Evolutionary conservation across 2,329 filamentous ascomycete species (phyloP).

Genomic region (Aphanocladium album): DNA sequence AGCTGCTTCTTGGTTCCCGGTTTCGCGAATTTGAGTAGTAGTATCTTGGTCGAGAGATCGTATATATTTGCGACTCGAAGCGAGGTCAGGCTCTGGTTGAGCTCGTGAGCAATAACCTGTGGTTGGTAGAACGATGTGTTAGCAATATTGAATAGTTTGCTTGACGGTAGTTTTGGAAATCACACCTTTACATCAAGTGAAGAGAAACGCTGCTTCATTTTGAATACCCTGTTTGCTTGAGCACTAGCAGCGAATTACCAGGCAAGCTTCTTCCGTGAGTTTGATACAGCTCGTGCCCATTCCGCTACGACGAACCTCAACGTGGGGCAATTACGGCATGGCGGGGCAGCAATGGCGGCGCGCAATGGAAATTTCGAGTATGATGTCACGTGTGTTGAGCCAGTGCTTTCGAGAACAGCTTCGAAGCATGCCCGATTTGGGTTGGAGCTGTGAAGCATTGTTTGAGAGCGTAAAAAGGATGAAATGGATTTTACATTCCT

Average conservation of each 20-base stretch:
- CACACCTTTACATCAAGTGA: slow-evolving; percentile 70
- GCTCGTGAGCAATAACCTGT: slow-evolving; percentile 91
- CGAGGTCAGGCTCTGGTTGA: slow-evolving; percentile 68
- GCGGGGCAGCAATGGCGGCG: not conserved
- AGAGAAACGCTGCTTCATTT: slow-evolving; percentile 75
- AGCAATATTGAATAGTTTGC: not conserved
- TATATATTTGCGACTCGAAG: slow-evolving; percentile 91
- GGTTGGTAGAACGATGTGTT: not conserved
- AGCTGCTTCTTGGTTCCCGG: slow-evolving; percentile 85
- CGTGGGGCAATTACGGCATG: slow-evolving; percentile 11
- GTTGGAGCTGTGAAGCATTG: not conserved
- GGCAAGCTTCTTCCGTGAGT: not conserved
- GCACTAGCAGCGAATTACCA: not conserved
- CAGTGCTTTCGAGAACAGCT: not conserved
- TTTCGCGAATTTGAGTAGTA: slow-evolving; percentile 91
- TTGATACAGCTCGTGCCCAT: not conserved
- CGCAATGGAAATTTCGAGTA: not conserved
- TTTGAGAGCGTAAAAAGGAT: too few relatives aligned
- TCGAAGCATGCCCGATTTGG: not conserved
- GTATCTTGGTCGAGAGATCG: slow-evolving; percentile 91
- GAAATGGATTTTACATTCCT: too few relatives aligned
- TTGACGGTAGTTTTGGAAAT: too few relatives aligned
- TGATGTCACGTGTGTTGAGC: not conserved
- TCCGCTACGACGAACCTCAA: not conserved
- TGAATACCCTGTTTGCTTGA: slow-evolving; percentile 17